Evolutionary conservation across 2,329 filamentous ascomycete species (phyloP).

Genomic region (Calycina herbarum): DNA sequence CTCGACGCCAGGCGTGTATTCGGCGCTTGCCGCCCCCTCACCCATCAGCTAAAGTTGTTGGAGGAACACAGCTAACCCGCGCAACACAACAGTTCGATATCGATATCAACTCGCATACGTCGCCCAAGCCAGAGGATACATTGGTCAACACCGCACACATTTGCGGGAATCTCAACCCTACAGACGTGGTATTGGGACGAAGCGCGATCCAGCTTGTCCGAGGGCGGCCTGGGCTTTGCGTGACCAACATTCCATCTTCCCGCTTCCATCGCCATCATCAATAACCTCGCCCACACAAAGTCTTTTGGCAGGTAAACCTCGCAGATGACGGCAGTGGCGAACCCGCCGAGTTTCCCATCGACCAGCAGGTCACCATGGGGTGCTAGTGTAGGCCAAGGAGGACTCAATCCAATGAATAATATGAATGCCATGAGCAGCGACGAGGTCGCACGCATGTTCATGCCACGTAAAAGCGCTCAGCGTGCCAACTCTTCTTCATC

Average conservation of each 20-base stretch:
- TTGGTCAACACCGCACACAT: neutral
- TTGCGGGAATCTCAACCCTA: neutral
- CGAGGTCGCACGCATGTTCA: constrained; percentile 84
- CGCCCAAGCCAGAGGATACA: neutral
- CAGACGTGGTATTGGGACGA: constrained; percentile 16
- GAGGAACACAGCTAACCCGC: constrained; percentile 10
- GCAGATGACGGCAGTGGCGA: constrained; percentile 67
- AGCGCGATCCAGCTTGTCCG: constrained; percentile 22
- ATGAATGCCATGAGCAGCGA: constrained; percentile 73
- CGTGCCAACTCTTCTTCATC: constrained; percentile 91
- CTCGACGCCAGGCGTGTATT: constrained; percentile 9
- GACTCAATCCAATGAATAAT: constrained; percentile 39
- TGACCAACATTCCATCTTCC: constrained; percentile 21
- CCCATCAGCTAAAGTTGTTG: constrained; percentile 13
- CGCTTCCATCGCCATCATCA: constrained; percentile 19
- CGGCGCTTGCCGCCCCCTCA: constrained; percentile 13
- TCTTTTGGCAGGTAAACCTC: constrained; percentile 15
- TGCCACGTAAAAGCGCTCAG: constrained; percentile 83
- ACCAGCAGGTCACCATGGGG: constrained; percentile 67
- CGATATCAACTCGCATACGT: constrained; percentile 9
- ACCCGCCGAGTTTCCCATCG: constrained; percentile 62
- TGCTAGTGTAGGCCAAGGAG: constrained; percentile 59
- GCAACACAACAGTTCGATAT: constrained; percentile 22
- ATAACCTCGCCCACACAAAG: constrained; percentile 13
- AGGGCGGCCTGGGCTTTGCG: constrained; percentile 23